Conservation (phyloP, 1,284 basidiomycete genomes). For the Cryptococcus maquisensis region DNA sequence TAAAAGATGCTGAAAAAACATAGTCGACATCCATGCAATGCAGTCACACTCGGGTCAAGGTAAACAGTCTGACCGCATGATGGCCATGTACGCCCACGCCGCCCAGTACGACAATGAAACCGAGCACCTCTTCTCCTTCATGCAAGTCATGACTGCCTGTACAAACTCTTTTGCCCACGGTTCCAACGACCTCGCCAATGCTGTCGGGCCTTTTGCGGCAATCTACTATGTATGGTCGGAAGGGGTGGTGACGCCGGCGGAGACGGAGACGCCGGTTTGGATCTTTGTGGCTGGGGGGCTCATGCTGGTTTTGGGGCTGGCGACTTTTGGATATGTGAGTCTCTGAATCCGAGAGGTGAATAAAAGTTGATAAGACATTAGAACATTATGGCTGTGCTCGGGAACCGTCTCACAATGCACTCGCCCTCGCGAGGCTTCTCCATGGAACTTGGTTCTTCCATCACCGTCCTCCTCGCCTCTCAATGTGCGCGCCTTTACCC, state of each 20-base stretch:
- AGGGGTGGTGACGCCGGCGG: constrained; percentile 31
- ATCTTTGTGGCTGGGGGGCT: constrained; percentile 49
- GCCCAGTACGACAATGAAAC: constrained; percentile 52
- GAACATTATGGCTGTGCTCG: constrained; percentile 48
- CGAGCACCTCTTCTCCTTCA: constrained; percentile 53
- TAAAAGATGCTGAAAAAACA: neutral
- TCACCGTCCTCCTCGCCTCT: constrained; percentile 52
- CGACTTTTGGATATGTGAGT: constrained; percentile 28
- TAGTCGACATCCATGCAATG: constrained; percentile 47
- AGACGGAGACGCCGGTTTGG: constrained; percentile 50
- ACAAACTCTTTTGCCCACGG: constrained; percentile 54
- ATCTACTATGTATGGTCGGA: constrained; percentile 50
- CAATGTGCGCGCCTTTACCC: constrained; percentile 12
- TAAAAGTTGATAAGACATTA: constrained; percentile 11
- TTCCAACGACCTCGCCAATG: constrained; percentile 48
- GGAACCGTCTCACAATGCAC: constrained; percentile 51
- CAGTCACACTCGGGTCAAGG: constrained; percentile 34
- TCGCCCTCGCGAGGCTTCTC: constrained; percentile 53
- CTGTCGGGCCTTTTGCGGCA: constrained; percentile 45
- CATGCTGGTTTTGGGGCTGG: constrained; percentile 51
- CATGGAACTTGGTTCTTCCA: constrained; percentile 53
- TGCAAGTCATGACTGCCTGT: constrained; percentile 55
- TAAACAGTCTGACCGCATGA: constrained; percentile 38
- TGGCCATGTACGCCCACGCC: constrained; percentile 47
- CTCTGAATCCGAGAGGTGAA: neutral